phyloP scores from a whole-genome alignment of 768 basidiomycete species.

The Pleurotus salmoneostramineus region DNA sequence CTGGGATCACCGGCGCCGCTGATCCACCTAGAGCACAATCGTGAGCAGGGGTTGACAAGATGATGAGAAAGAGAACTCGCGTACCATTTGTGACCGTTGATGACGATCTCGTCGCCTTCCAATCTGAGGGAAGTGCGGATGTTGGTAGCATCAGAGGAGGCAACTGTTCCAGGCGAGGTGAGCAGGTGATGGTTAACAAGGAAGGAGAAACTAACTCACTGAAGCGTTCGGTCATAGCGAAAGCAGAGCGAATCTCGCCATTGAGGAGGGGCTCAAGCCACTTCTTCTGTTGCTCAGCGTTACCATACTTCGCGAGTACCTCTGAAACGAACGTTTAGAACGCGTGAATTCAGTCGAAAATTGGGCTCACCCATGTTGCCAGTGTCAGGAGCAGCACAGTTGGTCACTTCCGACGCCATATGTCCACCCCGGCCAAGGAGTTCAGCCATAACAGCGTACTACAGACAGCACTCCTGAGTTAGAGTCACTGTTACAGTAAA shows the following conservation, averaged over 20 bases:
- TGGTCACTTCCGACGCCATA: conserved; percentile 81
- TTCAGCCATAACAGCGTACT: conserved; percentile 99
- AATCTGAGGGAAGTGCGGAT: conserved; percentile 82
- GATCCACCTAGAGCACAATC: conserved; percentile 70
- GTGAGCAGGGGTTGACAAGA: not conserved
- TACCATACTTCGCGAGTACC: conserved; percentile 95
- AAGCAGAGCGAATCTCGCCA: conserved; percentile 91
- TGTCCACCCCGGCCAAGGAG: conserved; percentile 81
- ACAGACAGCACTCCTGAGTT: conserved; percentile 5
- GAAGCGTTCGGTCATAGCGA: conserved; percentile 95
- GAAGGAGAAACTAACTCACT: conserved; percentile 35
- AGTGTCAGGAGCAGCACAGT: conserved; percentile 96
- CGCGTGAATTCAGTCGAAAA: not conserved
- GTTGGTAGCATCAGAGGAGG: conserved; percentile 96
- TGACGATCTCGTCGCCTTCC: conserved; percentile 85
- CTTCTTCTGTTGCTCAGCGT: conserved; percentile 82
- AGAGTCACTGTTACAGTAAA: not conserved
- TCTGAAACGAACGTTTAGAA: conserved; percentile 43
- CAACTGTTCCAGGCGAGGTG: conserved; percentile 41
- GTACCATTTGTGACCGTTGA: conserved; percentile 97
- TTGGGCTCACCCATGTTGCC: conserved; percentile 86
- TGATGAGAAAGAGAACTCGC: conserved; percentile 5
- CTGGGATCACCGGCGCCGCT: conserved; percentile 95
- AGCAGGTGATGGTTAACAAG: not conserved
- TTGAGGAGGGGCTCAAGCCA: conserved; percentile 88